Evolutionary conservation across 345 rosid species (phyloP), one percentile per base, ranked within the genome.

Genomic region (Eucalyptus tenuipes): DNA sequence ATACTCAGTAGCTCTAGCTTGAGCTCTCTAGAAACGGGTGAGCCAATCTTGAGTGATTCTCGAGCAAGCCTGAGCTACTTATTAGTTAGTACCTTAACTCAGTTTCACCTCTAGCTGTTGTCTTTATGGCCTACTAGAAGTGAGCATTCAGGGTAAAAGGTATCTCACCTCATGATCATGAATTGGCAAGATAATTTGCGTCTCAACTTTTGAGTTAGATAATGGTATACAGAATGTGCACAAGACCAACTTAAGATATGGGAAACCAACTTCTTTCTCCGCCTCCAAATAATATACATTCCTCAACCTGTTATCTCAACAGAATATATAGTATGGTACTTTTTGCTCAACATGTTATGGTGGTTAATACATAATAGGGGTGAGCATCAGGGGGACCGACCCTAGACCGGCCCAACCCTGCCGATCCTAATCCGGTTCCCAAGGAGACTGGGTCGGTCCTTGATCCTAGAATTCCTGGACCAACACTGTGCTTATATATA

Each of bases 391-490:
- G 48, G 48, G 48, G 48, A 47, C 48, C 48, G 48, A 7, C 33
- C 14, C 91, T 90, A 92, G 48, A 47, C 48, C 48, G 12, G 17
- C 33, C 14, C 91, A 91, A 92, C 88, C 95, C 98, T 42, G 90
- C 94, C 15, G 98, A 47, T 47, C 4, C 4, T 47, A 97, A 88
- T 97, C 95, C 53, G 99, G 96, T 3, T 95, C 94, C 2, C 96
- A 93, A 57, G 92, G 4, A 47, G 1, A 47, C 11, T 47, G 12
- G 48, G 4, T 47, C 1, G 0, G 48, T 47, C 48, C 13, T 47
- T 47, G 13, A 47, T 47, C 48, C 48, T 47, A 47, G 1, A 47
- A 47, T 47, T 47, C 13, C 4, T 47, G 0, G 4, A 47, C 12
- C 4, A 47, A 47, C 4, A 10, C 13, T 10, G 4, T 10, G 48